Base-by-base conservation (phyloP, 768 basidiomycete genomes). In the Termitomyces sp. region DNA sequence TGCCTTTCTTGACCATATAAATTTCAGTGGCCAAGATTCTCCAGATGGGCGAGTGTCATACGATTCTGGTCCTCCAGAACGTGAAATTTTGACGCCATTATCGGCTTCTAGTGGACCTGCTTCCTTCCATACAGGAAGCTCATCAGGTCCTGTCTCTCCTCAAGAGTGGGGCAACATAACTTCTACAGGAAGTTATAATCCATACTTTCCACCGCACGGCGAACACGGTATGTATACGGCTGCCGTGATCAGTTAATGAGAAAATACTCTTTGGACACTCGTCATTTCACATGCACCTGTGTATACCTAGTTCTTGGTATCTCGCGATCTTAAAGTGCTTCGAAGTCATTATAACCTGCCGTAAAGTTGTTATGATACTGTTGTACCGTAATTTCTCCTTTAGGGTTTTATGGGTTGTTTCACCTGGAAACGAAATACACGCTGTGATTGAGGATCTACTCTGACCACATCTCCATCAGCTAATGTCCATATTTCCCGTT, bases 401-500 rank as follows among this genome's bases (percentile, higher is more conserved):
- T 44, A 50, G 58, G 57, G 43, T 60, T 44, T 51, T 53, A 50
- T 44, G 37, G 58, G 61, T 55, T 30, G 45, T 50, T 54, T 52
- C 43, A 77, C 54, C 64, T 70, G 62, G 65, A 86, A 85, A 61
- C 71, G 73, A 69, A 81, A 85, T 45, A 72, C 67, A 58, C 85
- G 79, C 65, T 84, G 71, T 41, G 75, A 73, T 15, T 67, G 60
- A 45, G 73, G 71, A 64, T 74, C 75, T 60, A 72, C 61, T 70
- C 70, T 72, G 38, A 64, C 63, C 6, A 74, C 71, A 57, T 64
- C 66, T 21, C 75, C 83, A 30, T 78, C 71, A 31, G 62, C 70
- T 53, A 81, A 63, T 52, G 64, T 67, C 86, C 86, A 91, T 28
- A 82, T 73, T 64, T 92, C 89, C 46, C 87, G 73, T 68, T 93